A percentile compares a stretch with the other conserved stretches of the same genome.
Evolutionary conservation across 2,329 filamentous ascomycete species (phyloP).

Genomic region (Fragosphaeria purpurea): DNA sequence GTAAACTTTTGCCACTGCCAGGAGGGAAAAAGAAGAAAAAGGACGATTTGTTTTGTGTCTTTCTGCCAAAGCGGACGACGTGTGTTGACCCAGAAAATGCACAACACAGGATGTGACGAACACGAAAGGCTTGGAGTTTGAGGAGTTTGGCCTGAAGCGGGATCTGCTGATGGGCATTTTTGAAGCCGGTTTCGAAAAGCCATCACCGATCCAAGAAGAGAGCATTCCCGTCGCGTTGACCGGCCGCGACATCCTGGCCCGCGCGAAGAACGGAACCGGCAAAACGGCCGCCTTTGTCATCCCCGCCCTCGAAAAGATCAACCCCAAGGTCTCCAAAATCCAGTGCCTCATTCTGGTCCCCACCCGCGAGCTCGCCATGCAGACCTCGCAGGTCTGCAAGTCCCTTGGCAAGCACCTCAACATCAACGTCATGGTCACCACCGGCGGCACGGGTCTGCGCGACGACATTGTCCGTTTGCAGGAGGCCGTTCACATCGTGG

Average conservation of each 20-base stretch:
- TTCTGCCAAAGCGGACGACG: background rate
- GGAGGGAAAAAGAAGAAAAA: too few relatives aligned
- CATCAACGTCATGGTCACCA: constrained; percentile 98
- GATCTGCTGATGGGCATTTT: constrained; percentile 98
- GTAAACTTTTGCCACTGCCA: constrained; percentile 29
- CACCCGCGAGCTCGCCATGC: constrained; percentile 90
- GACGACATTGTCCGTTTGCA: constrained; percentile 94
- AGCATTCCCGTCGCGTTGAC: constrained; percentile 94
- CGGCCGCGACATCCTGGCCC: constrained; percentile 86
- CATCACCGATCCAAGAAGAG: constrained; percentile 98
- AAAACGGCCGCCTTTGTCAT: constrained; percentile 99
- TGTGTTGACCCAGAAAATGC: background rate
- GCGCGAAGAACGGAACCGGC: constrained; percentile 96
- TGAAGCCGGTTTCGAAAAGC: constrained; percentile 97
- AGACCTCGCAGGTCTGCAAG: constrained; percentile 99
- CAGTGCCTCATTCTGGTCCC: constrained; percentile 95
- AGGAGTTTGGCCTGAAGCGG: constrained; percentile 91
- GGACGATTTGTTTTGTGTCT: background rate
- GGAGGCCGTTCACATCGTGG: constrained; percentile 93
- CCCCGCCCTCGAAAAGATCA: constrained; percentile 87
- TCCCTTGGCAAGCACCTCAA: constrained; percentile 93
- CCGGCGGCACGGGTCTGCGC: constrained; percentile 85
- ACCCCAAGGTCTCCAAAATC: constrained; percentile 91
- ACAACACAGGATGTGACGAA: constrained; percentile 78
- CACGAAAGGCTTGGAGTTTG: constrained; percentile 95